Percentiles rank a stretch among this genome's conserved stretches.
Evolutionary conservation across 805 yeast species (phyloP).

Genomic region (Sugiyamaella boreocaroliniensis): DNA sequence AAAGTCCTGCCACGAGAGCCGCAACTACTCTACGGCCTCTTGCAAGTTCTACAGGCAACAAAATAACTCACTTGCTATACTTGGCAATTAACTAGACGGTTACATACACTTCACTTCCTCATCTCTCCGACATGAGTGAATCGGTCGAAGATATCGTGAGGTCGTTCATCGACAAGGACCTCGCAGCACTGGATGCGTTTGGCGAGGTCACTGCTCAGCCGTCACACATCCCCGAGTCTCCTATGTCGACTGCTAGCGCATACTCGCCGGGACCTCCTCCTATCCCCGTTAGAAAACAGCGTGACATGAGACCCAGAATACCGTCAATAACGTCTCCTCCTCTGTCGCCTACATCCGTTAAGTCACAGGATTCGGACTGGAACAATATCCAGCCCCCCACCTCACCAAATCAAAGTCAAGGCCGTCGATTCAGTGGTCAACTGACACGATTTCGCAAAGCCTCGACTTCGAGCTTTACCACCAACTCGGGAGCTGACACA

Average conservation of each 20-base stretch:
- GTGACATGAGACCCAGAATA: not conserved
- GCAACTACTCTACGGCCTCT: too few species aligned
- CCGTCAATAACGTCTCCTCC: conserved; percentile 1
- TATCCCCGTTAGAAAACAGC: conserved; percentile 2
- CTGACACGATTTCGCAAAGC: not conserved
- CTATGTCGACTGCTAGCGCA: conserved; percentile 16
- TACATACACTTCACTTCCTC: too few species aligned
- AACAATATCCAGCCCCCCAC: not conserved
- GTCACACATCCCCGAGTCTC: not conserved
- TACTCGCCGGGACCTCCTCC: conserved; percentile 7
- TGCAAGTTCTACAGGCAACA: too few species aligned
- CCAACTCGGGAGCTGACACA: not conserved
- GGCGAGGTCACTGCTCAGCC: conserved; percentile 20
- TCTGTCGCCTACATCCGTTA: not conserved
- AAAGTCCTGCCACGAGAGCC: too few species aligned
- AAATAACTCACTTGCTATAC: too few species aligned
- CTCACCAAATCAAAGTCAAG: not conserved
- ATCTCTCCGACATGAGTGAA: conserved; percentile 1
- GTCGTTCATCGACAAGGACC: conserved; percentile 27
- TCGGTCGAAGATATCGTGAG: conserved; percentile 27
- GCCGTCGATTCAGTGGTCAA: not conserved
- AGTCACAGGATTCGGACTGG: not conserved
- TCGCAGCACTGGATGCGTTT: conserved; percentile 27
- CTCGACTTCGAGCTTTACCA: not conserved
- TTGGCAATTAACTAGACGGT: too few species aligned